Base-by-base conservation (phyloP, 2,329 filamentous ascomycete genomes). In the Ophiostoma tasmaniense region DNA sequence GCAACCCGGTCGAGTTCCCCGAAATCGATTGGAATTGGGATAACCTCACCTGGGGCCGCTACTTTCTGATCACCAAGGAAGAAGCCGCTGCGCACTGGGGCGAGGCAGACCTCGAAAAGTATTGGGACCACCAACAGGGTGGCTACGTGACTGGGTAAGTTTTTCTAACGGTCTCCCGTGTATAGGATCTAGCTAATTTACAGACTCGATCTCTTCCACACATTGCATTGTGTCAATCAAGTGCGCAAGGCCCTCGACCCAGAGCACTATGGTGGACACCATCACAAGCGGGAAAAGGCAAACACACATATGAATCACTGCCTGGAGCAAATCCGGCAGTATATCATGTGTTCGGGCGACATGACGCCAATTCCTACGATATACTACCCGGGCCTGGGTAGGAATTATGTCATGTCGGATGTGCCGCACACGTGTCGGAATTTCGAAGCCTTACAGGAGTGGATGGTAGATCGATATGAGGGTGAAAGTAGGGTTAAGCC, bases 381-480 rank as follows among this genome's bases (percentile, higher is more conserved):
- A 61, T 74, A 69, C 67, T 72, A 71, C 52, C 45, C 66, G 2
- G 68, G 67, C 10, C 71, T 71, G 1, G 69, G 70, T 1, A 71
- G 72, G 28, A 73, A 73, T 30, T 73, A 74, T 61, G 67, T 73
- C 39, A 73, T 73, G 45, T 73, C 73, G n/a, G 73, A 74, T 35
- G 70, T 73, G 20, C 70, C 70, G 39, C 73, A 74, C 22, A 73
- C 73, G 2, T 74, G 73, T 61, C 69, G 73, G 8, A 70, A 72
- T 55, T 73, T 74, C 28, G 71, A 69, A 17, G 45, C 2, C 17
- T 28, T 70, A 11, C 45, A 66, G 17, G 66, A 71, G 4, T 71
- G 70, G 70, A 66, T 69, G 55, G 45, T 68, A 4, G 67, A 69
- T 6, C 33, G 69, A 4, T 70, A 66, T 45, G 64, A 70, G 50